These are phyloP conservation scores for Ashbya aceris DNA, from an alignment of 1,139 yeast genomes.

Conservation along the genomic window DNA sequence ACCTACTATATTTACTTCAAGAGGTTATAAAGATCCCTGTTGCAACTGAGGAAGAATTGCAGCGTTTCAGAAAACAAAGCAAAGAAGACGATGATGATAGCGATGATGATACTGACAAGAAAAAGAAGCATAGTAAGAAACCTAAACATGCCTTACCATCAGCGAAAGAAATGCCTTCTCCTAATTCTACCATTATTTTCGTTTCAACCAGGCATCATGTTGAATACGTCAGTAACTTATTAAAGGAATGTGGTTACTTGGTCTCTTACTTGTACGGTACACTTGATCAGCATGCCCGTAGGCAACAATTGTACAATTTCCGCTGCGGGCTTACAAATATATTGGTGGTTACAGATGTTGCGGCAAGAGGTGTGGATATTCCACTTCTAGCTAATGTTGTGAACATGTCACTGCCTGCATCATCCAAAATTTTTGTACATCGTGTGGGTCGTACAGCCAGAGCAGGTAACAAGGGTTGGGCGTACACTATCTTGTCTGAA, in stretches of 20 bases:
- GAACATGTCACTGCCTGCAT: slow-evolving; percentile 82
- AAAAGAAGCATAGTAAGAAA: slow-evolving; percentile 32
- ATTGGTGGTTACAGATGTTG: slow-evolving; percentile 89
- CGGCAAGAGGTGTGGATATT: slow-evolving; percentile 98
- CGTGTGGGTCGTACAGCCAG: slow-evolving; percentile 99
- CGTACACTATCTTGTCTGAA: slow-evolving; percentile 80
- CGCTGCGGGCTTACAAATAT: slow-evolving; percentile 74
- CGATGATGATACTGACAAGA: slow-evolving; percentile 31
- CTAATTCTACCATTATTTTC: slow-evolving; percentile 79
- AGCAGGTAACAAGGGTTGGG: slow-evolving; percentile 98
- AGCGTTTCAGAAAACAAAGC: slow-evolving; percentile 36
- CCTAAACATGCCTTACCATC: slow-evolving; percentile 58
- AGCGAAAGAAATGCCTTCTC: slow-evolving; percentile 77
- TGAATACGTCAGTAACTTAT: slow-evolving; percentile 66
- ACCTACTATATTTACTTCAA: slow-evolving; percentile 62
- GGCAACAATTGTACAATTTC: slow-evolving; percentile 77
- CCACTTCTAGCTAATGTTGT: slow-evolving; percentile 92
- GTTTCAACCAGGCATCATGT: slow-evolving; percentile 98
- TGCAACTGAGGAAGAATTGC: slow-evolving; percentile 55
- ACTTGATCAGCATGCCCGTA: slow-evolving; percentile 89
- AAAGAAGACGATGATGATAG: slow-evolving; percentile 41
- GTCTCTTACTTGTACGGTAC: slow-evolving; percentile 90
- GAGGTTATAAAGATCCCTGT: slow-evolving; percentile 79
- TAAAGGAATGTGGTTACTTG: slow-evolving; percentile 73
- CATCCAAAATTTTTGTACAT: slow-evolving; percentile 89